A percentile compares a stretch with the other conserved stretches of the same genome.
These are phyloP conservation scores for Geotrichum cucujoidarum DNA, from an alignment of 1,139 yeast species.

Conservation along the genomic window DNA sequence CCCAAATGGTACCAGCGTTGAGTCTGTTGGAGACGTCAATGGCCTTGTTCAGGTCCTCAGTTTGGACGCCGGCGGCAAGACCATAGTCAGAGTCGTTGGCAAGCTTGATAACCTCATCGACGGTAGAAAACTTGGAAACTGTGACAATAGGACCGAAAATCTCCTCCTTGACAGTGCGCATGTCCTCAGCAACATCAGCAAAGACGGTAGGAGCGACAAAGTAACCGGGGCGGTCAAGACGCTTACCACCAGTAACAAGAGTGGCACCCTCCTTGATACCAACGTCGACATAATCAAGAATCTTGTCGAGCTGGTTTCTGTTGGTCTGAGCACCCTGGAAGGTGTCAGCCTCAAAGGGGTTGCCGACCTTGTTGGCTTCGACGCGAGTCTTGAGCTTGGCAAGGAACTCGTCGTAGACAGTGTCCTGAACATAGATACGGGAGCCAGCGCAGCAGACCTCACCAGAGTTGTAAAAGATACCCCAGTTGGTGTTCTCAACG, in stretches of 20 bases:
- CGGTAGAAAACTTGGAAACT: slow-evolving; percentile 61
- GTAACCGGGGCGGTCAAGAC: slow-evolving; percentile 54
- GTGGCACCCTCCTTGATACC: slow-evolving; percentile 70
- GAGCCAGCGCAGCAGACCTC: slow-evolving; percentile 90
- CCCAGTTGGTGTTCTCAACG: slow-evolving; percentile 53
- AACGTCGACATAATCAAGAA: slow-evolving; percentile 53
- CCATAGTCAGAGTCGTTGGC: slow-evolving; percentile 79
- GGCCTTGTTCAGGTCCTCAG: slow-evolving; percentile 56
- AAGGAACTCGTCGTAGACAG: slow-evolving; percentile 62
- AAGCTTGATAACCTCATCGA: slow-evolving; percentile 63
- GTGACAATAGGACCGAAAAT: slow-evolving; percentile 93
- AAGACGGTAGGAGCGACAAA: slow-evolving; percentile 77
- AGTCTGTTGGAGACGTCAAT: slow-evolving; percentile 59
- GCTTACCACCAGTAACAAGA: slow-evolving; percentile 49
- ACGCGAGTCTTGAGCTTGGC: slow-evolving; percentile 47
- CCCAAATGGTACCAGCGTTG: slow-evolving; percentile 82
- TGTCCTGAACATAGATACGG: slow-evolving; percentile 72
- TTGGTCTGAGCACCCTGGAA: slow-evolving; percentile 74
- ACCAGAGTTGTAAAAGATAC: slow-evolving; percentile 78
- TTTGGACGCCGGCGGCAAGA: slow-evolving; percentile 79
- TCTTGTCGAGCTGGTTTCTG: slow-evolving; percentile 58
- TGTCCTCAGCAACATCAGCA: slow-evolving; percentile 59
- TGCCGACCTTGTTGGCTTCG: slow-evolving; percentile 45
- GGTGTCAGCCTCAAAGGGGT: slow-evolving; percentile 40
- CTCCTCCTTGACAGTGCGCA: slow-evolving; percentile 67